These are phyloP conservation scores for Hypomyces rosellus DNA, from an alignment of 2,329 filamentous ascomycete genomes.

Conservation along the genomic window DNA sequence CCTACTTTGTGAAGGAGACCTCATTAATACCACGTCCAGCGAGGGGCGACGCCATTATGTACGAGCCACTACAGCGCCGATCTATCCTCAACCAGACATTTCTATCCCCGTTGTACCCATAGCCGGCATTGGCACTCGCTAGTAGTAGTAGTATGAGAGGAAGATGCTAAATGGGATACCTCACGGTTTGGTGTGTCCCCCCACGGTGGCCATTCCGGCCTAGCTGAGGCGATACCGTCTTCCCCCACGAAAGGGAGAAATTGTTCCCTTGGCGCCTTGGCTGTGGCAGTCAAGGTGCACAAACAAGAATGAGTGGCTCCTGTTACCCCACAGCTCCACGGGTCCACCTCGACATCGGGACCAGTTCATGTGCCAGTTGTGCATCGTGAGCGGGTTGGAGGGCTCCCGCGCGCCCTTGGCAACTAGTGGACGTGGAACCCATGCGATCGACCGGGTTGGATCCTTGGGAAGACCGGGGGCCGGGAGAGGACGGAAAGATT, in stretches of 20 bases:
- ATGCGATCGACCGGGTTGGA: slow-evolving; percentile 11
- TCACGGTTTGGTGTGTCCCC: slow-evolving; percentile 4
- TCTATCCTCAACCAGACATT: background rate
- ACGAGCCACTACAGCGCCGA: background rate
- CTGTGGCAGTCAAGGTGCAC: slow-evolving; percentile 1
- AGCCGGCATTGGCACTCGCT: background rate
- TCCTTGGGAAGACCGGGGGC: slow-evolving; percentile 7
- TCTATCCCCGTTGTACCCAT: slow-evolving; percentile 1
- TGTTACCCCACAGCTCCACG: slow-evolving; percentile 8
- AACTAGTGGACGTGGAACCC: slow-evolving; percentile 10
- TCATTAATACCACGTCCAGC: background rate
- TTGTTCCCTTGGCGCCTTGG: background rate
- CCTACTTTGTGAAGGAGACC: background rate
- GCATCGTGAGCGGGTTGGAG: background rate
- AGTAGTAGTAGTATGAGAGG: background rate
- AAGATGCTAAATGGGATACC: background rate
- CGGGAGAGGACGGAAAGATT: slow-evolving; percentile 13
- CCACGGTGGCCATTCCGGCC: slow-evolving; percentile 6
- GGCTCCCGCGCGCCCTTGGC: slow-evolving; percentile 9
- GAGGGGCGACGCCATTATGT: slow-evolving; percentile 4
- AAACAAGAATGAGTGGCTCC: slow-evolving; percentile 5
- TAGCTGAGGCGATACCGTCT: background rate
- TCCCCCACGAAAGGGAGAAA: slow-evolving; percentile 9
- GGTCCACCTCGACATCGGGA: slow-evolving; percentile 8
- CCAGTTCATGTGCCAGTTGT: slow-evolving; percentile 6